Conservation (phyloP, 192 early-diverging fungal genomes). For the Coemansia aciculifera region DNA sequence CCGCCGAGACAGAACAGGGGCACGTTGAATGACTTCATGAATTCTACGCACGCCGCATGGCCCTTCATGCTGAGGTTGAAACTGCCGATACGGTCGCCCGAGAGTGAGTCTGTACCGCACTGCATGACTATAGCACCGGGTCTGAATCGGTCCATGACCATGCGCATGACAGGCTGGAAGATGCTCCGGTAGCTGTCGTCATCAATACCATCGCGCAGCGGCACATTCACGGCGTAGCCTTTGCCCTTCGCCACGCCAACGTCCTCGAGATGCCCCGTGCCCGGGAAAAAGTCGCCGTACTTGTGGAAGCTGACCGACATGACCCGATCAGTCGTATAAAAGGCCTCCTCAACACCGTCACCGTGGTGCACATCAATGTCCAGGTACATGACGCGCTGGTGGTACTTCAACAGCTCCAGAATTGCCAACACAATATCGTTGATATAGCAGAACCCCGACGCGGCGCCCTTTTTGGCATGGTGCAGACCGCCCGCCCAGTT, state of each 20-base stretch:
- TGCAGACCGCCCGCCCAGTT: slow-evolving; percentile 98
- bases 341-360: slow-evolving; percentile 98
- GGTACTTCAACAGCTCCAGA: slow-evolving; percentile 81
- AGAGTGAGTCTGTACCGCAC: slow-evolving; percentile 93
- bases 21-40: slow-evolving; percentile 87
- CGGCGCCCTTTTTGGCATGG: slow-evolving; percentile 95
- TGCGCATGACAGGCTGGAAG: slow-evolving; percentile 81
- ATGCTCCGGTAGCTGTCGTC: slow-evolving; percentile 90
- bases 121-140: slow-evolving; percentile 92
- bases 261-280: slow-evolving; percentile 95
- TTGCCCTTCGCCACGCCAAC: slow-evolving; percentile 85
- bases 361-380: slow-evolving; percentile 99
- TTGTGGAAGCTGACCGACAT: slow-evolving; percentile 99
- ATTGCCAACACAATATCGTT: slow-evolving; percentile 96
- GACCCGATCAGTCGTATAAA: slow-evolving; percentile 97
- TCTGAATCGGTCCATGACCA: slow-evolving; percentile 88
- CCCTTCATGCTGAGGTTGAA: slow-evolving; percentile 96
- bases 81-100: slow-evolving; percentile 88
- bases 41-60: slow-evolving; percentile 91
- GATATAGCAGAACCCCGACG: slow-evolving; percentile 97
- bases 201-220: slow-evolving; percentile 91
- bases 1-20: slow-evolving; percentile 93
- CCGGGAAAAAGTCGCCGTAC: slow-evolving; percentile 98
- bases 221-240: slow-evolving; percentile 93
- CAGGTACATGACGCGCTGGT: slow-evolving; percentile 92